phyloP scores from a whole-genome alignment of 2,329 filamentous ascomycete species.

The Microsporum audouinii region DNA sequence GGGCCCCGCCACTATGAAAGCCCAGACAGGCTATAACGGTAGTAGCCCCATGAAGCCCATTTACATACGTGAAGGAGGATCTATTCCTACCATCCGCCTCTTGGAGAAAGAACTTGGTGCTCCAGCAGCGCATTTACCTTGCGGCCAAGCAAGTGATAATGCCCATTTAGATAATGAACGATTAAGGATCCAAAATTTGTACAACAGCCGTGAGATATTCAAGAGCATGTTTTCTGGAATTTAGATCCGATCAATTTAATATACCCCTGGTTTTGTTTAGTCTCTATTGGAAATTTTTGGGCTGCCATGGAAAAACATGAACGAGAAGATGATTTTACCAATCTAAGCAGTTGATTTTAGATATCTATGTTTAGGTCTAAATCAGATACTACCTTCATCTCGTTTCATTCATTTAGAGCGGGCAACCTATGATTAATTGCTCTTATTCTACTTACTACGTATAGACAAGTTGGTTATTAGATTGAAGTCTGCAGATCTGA shows the following conservation, averaged over 20 bases:
- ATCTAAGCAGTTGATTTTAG: too few relatives aligned
- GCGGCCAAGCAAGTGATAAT: constrained; percentile 85
- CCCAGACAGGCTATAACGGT: not conserved
- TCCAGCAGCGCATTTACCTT: constrained; percentile 83
- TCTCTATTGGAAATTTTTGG: not conserved
- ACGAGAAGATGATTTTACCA: too few relatives aligned
- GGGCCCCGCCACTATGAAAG: not conserved
- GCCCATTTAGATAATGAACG: constrained; percentile 94
- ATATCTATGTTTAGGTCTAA: too few relatives aligned
- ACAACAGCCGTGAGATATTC: constrained; percentile 88
- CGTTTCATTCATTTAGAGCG: too few relatives aligned
- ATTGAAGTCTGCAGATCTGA: too few relatives aligned
- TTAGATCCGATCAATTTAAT: constrained; percentile 31
- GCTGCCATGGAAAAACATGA: not conserved
- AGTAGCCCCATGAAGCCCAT: constrained; percentile 44
- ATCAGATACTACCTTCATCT: too few relatives aligned
- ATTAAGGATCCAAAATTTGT: constrained; percentile 73
- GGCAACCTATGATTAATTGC: too few relatives aligned
- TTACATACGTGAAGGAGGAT: constrained; percentile 91
- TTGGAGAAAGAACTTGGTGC: constrained; percentile 88
- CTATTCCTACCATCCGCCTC: constrained; percentile 87
- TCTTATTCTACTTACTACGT: too few relatives aligned
- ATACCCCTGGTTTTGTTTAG: not conserved
- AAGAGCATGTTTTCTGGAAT: constrained; percentile 63
- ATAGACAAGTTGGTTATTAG: too few relatives aligned